Conservation (phyloP, 2,329 filamentous ascomycete genomes). For the Cytospora leucostoma region DNA sequence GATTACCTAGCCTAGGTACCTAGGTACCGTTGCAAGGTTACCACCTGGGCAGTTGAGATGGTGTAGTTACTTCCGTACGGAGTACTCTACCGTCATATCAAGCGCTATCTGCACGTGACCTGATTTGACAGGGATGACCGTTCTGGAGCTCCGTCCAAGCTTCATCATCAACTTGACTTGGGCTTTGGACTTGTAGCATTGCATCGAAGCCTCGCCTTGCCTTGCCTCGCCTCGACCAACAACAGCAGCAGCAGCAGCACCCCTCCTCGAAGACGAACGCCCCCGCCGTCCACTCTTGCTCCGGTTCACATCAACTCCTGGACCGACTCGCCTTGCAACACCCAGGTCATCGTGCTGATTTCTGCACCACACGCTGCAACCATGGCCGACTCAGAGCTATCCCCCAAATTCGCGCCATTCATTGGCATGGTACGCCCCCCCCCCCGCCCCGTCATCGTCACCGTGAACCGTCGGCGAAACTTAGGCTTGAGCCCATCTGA, state of each 20-base stretch:
- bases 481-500: slow-evolving; percentile 26
- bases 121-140: slow-evolving; percentile 1
- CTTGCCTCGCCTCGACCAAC: neutral
- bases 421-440: slow-evolving; percentile 74
- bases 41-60: too few species aligned
- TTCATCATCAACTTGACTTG: slow-evolving; percentile 12
- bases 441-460: neutral
- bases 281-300: neutral
- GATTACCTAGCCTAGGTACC: too few species aligned
- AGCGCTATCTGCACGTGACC: slow-evolving; percentile 14
- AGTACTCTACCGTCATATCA: neutral
- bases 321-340: neutral
- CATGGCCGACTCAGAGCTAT: slow-evolving; percentile 61
- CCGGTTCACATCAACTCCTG: neutral
- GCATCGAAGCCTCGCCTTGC: too few species aligned
- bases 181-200: too few species aligned
- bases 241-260: slow-evolving; percentile 4
- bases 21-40: too few species aligned
- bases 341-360: neutral
- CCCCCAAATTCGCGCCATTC: slow-evolving; percentile 84
- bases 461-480: neutral
- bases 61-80: too few species aligned
- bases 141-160: slow-evolving; percentile 18
- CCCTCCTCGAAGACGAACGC: neutral
- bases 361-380: slow-evolving; percentile 2